Evolutionary conservation across 2,329 filamentous ascomycete species (phyloP).

Genomic region (Pestalotiopsis sp.): DNA sequence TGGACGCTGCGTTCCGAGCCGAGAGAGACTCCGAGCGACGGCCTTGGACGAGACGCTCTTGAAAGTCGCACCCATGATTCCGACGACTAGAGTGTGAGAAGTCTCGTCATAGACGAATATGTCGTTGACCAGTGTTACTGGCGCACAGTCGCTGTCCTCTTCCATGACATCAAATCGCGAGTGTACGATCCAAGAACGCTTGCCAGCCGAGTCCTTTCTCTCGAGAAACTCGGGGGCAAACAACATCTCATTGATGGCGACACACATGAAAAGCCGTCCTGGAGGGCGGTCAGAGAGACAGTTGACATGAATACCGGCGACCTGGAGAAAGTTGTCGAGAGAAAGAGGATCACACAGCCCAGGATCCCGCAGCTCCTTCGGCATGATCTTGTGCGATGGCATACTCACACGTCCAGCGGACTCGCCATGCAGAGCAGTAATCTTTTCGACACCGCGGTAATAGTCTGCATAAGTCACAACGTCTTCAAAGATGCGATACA

Average conservation of each 20-base stretch:
- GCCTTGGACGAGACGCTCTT: slow-evolving; percentile 21
- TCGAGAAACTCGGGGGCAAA: not conserved
- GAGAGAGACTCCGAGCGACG: not conserved
- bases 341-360: not conserved
- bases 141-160: not conserved
- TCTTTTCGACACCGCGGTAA: not conserved
- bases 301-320: slow-evolving; percentile 40
- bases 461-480: slow-evolving; percentile 1
- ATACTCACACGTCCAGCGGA: not conserved
- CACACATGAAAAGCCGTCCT: slow-evolving; percentile 13
- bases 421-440: not conserved
- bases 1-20: not conserved
- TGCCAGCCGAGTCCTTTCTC: not conserved
- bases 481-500: not conserved
- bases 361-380: not conserved
- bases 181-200: not conserved
- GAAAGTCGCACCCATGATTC: slow-evolving; percentile 22
- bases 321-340: slow-evolving; percentile 35
- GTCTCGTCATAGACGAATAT: slow-evolving; percentile 23
- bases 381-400: not conserved
- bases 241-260: slow-evolving; percentile 19
- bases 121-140: slow-evolving; percentile 18
- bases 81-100: slow-evolving; percentile 15
- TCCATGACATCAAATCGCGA: not conserved
- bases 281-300: slow-evolving; percentile 20